Base-by-base conservation (phyloP, 1,284 basidiomycete genomes). In the Ceratobasidium sp. region DNA sequence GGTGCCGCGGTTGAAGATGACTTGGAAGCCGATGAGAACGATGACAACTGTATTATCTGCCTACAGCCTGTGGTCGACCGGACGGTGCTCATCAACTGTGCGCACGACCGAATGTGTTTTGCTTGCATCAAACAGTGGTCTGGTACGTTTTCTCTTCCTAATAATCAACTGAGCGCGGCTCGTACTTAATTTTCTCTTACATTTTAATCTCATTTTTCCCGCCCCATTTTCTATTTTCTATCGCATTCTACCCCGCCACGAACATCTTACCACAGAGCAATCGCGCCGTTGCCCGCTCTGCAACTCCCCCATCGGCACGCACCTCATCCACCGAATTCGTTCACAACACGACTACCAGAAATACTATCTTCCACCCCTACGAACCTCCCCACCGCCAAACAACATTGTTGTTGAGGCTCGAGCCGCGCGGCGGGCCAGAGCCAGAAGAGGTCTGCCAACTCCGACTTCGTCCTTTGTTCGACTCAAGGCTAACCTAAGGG, bases 21-120 rank as follows among this genome's bases (percentile, higher is more conserved):
- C 14, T 6, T 53, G 24, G 51, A 53, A 1, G 13, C 41, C 3
- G 76, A 74, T 22, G 64, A 66, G 7, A 82, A 83, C 22, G 81
- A 80, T 27, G 86, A 88, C 3, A 82, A 86, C 39, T 89, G 88
- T 75, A 84, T 87, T 58, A 96, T 96, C 62, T 96, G 94, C 79
- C 83, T 96, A 39, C 92, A 95, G 79, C 78, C 84, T 4, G 83
- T 94, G 61, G 83, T 86, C n/a, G 93, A 96, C 82, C 84, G 91
- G 54, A 91, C 94, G 0, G 86, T 95, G 54, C 84, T 95, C 24
- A 92, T 92, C 1, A 86, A 84, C 5, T 96, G 94, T 81, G 91
- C 92, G 0, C 94, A 96, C 83, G 81, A 83, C 58, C 90, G 92
- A 79, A 96, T 95, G 80, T 96, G 94, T 79, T 95, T 96, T 78